Conservation (phyloP, 1,284 basidiomycete species). For the Ustilago crameri region DNA sequence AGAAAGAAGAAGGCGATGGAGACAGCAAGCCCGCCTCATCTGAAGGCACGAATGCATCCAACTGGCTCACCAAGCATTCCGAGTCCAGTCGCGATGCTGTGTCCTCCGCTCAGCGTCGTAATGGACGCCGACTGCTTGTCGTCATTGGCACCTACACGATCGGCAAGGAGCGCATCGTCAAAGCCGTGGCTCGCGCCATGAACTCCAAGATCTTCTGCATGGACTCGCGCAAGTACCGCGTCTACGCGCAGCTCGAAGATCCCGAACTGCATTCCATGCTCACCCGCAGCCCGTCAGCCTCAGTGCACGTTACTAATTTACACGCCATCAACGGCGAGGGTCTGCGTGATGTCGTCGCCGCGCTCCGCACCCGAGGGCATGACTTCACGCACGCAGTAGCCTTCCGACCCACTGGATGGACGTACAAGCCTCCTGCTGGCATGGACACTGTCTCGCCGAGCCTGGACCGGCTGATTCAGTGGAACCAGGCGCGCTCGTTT, state of each 20-base stretch:
- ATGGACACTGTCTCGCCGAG: slow-evolving; percentile 69
- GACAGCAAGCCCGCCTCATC: slow-evolving; percentile 9
- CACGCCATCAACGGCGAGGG: slow-evolving; percentile 81
- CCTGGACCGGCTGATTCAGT: slow-evolving; percentile 71
- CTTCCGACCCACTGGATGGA: slow-evolving; percentile 94
- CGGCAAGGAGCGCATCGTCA: slow-evolving; percentile 95
- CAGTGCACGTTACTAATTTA: slow-evolving; percentile 87
- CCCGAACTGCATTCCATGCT: slow-evolving; percentile 82
- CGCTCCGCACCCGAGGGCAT: slow-evolving; percentile 77
- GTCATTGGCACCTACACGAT: slow-evolving; percentile 96
- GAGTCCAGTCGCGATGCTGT: slow-evolving; percentile 26
- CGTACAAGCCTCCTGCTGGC: slow-evolving; percentile 79
- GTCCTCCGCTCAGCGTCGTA: slow-evolving; percentile 15
- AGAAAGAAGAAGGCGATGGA: slow-evolving; percentile 13
- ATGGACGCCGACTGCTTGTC: slow-evolving; percentile 73
- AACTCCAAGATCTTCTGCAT: slow-evolving; percentile 91
- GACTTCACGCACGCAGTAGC: slow-evolving; percentile 81
- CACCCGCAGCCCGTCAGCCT: slow-evolving; percentile 79
- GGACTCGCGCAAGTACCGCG: slow-evolving; percentile 69
- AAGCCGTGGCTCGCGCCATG: slow-evolving; percentile 86
- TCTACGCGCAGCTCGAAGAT: slow-evolving; percentile 59
- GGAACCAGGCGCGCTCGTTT: slow-evolving; percentile 77
- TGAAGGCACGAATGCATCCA: slow-evolving; percentile 18
- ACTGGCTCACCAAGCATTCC: slow-evolving; percentile 45
- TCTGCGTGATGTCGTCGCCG: slow-evolving; percentile 75